Evolutionary conservation across 2,329 filamentous ascomycete species (phyloP), one percentile per base, ranked within the genome.

Genomic region (Colletotrichum cordylinicola): DNA sequence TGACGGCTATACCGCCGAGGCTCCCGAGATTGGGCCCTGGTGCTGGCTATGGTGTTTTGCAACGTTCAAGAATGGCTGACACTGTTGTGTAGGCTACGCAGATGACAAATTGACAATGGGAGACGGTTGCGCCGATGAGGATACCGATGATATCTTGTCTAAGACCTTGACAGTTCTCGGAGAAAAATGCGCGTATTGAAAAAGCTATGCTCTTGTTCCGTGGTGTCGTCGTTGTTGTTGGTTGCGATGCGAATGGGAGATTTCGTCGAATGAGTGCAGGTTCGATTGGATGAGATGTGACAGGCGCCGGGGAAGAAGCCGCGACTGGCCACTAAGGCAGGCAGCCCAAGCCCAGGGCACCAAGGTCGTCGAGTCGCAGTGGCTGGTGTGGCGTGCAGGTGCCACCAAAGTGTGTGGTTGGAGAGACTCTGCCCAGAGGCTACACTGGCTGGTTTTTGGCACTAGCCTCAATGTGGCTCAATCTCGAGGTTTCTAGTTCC

Each of bases 1-100:
- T 43, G 58, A 73, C 73, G 73, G 70, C 8, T 68, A n/a, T 56
- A 60, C 73, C 73, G 73, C 61, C 73, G 33, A 37, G 37, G 62
- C 61, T 62, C 52, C 72, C 72, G 61, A 62, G 52, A 43, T 48
- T 12, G 31, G 39, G 72, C 72, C 35, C 43, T 48, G 37, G 35
- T 55, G 33, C 15, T 62, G 66, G n/a, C 55, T 29, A 15, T 52
- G 35, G 60, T 71, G 37, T 12, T 43, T 75, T n/a, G 18, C 55
- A 60, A 75, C 16, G 18, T 61, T 67, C 55, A 31, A 48, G 21
- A 33, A 55, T 67, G 67, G 37, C 55, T 7, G 56, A 29, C 33
- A 21, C 18, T 66, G 67, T 35, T 37, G 37, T 24, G 37, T 52
- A 56, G 21, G 65, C 65, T 24, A 56, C n/a, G 31, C 13, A 56